Evolutionary conservation across 208 protist species (phyloP).

Genomic region (Novymonas esmeraldas): DNA sequence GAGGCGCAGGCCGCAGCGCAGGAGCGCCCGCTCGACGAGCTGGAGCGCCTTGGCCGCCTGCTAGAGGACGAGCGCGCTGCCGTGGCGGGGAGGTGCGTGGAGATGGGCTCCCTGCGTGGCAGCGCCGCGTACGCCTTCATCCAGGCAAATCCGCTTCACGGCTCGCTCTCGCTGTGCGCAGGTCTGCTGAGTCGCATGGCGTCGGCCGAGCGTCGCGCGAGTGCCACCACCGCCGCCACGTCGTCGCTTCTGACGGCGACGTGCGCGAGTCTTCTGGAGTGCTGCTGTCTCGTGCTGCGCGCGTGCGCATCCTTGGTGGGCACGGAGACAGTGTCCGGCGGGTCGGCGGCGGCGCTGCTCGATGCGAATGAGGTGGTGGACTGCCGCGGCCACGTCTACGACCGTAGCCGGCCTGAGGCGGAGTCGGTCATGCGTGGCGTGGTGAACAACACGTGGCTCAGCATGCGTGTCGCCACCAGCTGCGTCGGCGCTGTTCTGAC

Average conservation of each 20-base stretch:
- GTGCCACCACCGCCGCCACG: not conserved
- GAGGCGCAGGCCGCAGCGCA: slow-evolving; percentile 7
- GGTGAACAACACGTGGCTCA: slow-evolving; percentile 92
- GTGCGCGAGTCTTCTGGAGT: slow-evolving; percentile 50
- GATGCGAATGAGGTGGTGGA: slow-evolving; percentile 60
- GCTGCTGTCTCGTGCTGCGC: slow-evolving; percentile 51
- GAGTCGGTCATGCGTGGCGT: slow-evolving; percentile 75
- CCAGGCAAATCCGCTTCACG: slow-evolving; percentile 66
- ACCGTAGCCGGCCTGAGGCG: slow-evolving; percentile 38
- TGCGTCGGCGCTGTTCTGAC: slow-evolving; percentile 47
- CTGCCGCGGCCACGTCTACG: slow-evolving; percentile 89
- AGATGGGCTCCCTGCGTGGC: slow-evolving; percentile 33
- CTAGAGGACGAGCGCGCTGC: slow-evolving; percentile 21
- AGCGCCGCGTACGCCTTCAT: slow-evolving; percentile 56
- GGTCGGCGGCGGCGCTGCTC: not conserved
- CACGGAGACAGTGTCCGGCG: slow-evolving; percentile 27
- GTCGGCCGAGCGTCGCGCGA: slow-evolving; percentile 2
- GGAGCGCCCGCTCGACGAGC: slow-evolving; percentile 25
- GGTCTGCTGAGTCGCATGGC: slow-evolving; percentile 42
- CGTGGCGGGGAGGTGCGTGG: slow-evolving; percentile 31
- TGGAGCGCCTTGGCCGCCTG: slow-evolving; percentile 18
- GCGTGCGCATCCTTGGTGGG: slow-evolving; percentile 45
- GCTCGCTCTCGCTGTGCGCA: slow-evolving; percentile 64
- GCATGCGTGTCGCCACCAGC: slow-evolving; percentile 65
- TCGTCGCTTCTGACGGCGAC: slow-evolving; percentile 14